Conservation (phyloP, 179 eudicot genomes). For the Silene noctiflora region DNA sequence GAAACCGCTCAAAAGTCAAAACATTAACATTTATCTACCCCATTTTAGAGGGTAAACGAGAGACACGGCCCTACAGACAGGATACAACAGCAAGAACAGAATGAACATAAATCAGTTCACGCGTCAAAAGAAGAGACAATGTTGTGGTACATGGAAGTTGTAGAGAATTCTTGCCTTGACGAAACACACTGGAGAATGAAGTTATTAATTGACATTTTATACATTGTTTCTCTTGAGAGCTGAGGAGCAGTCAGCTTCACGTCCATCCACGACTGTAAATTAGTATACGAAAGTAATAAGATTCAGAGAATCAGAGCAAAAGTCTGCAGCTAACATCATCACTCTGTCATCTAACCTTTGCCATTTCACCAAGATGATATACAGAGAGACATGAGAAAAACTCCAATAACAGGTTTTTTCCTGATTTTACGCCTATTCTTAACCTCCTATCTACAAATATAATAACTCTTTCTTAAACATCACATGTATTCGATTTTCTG, state of each 20-base stretch:
- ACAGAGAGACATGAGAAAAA: background rate
- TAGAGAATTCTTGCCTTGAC: slow-evolving; percentile 56
- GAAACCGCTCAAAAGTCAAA: background rate
- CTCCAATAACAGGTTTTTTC: background rate
- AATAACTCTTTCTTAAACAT: too few species aligned
- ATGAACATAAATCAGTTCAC: background rate
- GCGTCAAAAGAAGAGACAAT: background rate
- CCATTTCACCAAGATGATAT: too few species aligned
- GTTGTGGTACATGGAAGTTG: background rate
- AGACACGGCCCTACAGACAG: background rate
- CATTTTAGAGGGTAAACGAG: background rate
- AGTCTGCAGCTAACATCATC: background rate
- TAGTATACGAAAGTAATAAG: slow-evolving; percentile 7
- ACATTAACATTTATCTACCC: background rate
- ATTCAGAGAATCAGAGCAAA: background rate
- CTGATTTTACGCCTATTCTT: too few species aligned
- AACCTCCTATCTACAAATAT: too few species aligned
- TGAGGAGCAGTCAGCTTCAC: slow-evolving; percentile 96
- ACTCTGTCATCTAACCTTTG: background rate
- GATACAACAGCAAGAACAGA: background rate
- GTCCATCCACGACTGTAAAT: slow-evolving; percentile 78
- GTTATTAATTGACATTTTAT: slow-evolving; percentile 68
- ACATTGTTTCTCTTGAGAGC: slow-evolving; percentile 80
- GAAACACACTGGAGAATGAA: slow-evolving; percentile 62
- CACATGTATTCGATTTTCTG: too few species aligned